Percentiles rank a stretch among this genome's conserved stretches.
Conservation (phyloP, 2,329 filamentous ascomycete species). For the Fusarium neocosmosporiellum region DNA sequence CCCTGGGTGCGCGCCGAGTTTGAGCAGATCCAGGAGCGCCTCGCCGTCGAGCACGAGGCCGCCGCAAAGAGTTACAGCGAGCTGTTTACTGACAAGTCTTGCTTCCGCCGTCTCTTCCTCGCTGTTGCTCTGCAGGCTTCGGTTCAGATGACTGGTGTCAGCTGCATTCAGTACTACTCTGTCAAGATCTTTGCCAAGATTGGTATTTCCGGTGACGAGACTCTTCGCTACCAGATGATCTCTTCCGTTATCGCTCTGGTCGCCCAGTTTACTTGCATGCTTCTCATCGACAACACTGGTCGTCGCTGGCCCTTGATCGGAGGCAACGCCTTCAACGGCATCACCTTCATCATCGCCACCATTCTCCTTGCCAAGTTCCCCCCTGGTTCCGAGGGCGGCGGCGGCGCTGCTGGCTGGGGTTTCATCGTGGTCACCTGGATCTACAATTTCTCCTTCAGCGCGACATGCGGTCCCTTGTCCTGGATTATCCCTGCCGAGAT, state of each 20-base stretch:
- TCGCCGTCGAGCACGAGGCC: slow-evolving; percentile 74
- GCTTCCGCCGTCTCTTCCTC: slow-evolving; percentile 78
- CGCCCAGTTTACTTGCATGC: slow-evolving; percentile 75
- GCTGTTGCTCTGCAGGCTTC: slow-evolving; percentile 76
- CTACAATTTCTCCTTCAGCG: slow-evolving; percentile 82
- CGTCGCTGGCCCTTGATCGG: slow-evolving; percentile 78
- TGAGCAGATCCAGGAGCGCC: slow-evolving; percentile 74
- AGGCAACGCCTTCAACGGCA: slow-evolving; percentile 77
- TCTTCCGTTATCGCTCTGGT: slow-evolving; percentile 77
- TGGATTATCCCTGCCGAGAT: slow-evolving; percentile 76
- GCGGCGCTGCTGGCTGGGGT: slow-evolving; percentile 70
- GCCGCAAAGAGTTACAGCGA: slow-evolving; percentile 77
- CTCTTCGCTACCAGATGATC: slow-evolving; percentile 81
- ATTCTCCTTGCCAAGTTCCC: slow-evolving; percentile 67
- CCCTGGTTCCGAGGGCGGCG: slow-evolving; percentile 55
- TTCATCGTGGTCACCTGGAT: slow-evolving; percentile 82
- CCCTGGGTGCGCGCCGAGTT: slow-evolving; percentile 79
- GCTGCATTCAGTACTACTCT: slow-evolving; percentile 80
- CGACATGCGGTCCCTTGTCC: slow-evolving; percentile 74
- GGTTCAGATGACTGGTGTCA: slow-evolving; percentile 81
- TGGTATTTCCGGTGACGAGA: slow-evolving; percentile 72
- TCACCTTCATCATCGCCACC: slow-evolving; percentile 78
- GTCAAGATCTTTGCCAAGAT: slow-evolving; percentile 75
- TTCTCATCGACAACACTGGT: slow-evolving; percentile 76
- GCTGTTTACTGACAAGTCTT: slow-evolving; percentile 70